Evolutionary conservation across 192 early-diverging fungal genomes (phyloP), one percentile per base, ranked within the genome.

Genomic region (Mortierella hygrophila): DNA sequence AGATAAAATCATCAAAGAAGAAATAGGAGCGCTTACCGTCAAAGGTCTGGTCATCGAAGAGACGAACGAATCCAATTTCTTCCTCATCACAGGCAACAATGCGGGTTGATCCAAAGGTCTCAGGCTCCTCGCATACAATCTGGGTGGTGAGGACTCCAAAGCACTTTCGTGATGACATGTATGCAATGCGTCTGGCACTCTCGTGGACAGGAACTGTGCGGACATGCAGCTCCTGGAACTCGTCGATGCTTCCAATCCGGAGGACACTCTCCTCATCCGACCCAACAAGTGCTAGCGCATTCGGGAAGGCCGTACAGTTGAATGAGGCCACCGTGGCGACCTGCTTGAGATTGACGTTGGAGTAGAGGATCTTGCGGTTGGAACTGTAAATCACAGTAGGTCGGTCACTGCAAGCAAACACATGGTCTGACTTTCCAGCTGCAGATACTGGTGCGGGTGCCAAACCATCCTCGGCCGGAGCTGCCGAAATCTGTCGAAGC

Each of bases 191-290:
- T 20, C 92, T 90, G 0, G 94, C 91, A 77, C 92, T 94, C 71
- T 95, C 94, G 21, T 80, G 68, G 49, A 98, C 87, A 11, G 92
- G 89, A 16, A 94, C 76, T 26, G 88, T 94, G 16, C 91, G 91
- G 63, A 97, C 90, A 78, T 99, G 98, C 29, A 99, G 90, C 68
- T 95, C 95, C 85, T 97, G 96, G 47, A 95, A 94, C 8, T 93
- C 89, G 73, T 99, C 96, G 5, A 97, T 93, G 3, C 78, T 89
- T 0, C 96, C 97, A 78, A 99, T 89, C 55, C 90, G 89, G 16
- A 98, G 88, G 5, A 76, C 68, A 0, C 88, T 78, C 18, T 80
- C 89, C 26, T 89, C 88, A 52, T 92, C 91, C n/a, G 92, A 94
- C 10, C 78, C 78, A 74, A 85, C 83, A 49, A 98, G 85, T 4